Evolutionary conservation across 23 red algal species (phyloP), one percentile per base, ranked within the genome.

Genomic region (Gracilariopsis chorda): DNA sequence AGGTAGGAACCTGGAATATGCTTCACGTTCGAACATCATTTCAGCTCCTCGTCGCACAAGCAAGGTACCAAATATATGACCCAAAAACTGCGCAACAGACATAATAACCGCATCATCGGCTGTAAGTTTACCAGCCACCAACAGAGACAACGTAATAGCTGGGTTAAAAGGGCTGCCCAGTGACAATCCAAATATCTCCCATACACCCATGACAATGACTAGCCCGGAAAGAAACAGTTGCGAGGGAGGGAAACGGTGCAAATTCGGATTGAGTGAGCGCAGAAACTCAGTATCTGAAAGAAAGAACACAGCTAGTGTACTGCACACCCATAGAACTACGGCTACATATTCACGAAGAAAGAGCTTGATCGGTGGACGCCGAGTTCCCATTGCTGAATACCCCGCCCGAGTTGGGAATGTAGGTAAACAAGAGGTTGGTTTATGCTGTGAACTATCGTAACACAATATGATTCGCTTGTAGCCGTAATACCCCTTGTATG

Each of bases 101-200:
- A 77, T 63, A n/a, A 78, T 48, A 17, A 77, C n/a, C 53, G 85
- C 85, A 44, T 89, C 23, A 21, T 37, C 45, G 7, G 39, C n/a
- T 51, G 47, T 9, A 35, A 77, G 51, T 16, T 78, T 57, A 32
- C 67, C 65, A 23, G 85, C 32, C 6, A 89, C 9, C 21, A 51
- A 25, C 4, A 78, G 70, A 17, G 69, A 24, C 17, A 89, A 21
- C 1, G 85, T 89, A 27, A 89, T 35, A 10, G 37, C 44, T 46
- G 85, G 85, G 68, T 89, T 89, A 3, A 89, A 72, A 17, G 72
- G 48, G 24, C 61, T 72, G 23, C 85, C 85, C 48, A 77, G 42
- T 24, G 85, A 58, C 35, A 89, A 42, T 11, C 69, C 58, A 27
- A 89, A 89, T 24, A 89, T 17, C 24, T 89, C 85, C 85, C 85